These are phyloP conservation scores for Talaromyces adpressus DNA, from an alignment of 495 filamentous ascomycete genomes.

Conservation along the genomic window DNA sequence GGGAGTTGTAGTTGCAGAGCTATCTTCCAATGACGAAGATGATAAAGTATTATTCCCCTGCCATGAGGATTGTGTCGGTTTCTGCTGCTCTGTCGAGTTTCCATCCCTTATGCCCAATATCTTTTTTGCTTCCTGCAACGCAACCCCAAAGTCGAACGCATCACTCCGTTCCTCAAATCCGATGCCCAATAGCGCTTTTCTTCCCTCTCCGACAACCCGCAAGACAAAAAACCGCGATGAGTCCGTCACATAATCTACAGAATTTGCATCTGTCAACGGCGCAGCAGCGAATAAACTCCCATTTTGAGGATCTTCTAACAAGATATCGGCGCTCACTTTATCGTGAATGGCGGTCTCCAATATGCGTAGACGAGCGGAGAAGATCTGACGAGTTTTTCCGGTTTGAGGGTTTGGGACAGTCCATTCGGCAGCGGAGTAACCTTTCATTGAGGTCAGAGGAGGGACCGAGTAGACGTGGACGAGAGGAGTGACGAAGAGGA, in stretches of 20 bases:
- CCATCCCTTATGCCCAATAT: slow-evolving; percentile 37
- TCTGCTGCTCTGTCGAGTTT: slow-evolving; percentile 12
- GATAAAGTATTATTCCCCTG: background rate
- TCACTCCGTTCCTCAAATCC: slow-evolving; percentile 80
- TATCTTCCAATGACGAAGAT: slow-evolving; percentile 13
- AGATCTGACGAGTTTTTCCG: slow-evolving; percentile 50
- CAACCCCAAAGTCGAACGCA: slow-evolving; percentile 75
- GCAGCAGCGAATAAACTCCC: slow-evolving; percentile 75
- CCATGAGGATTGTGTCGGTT: slow-evolving; percentile 11
- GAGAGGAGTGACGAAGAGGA: slow-evolving; percentile 60
- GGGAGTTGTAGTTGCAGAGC: slow-evolving; percentile 39
- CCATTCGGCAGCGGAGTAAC: slow-evolving; percentile 69
- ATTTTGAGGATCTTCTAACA: slow-evolving; percentile 63
- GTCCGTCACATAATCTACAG: slow-evolving; percentile 68
- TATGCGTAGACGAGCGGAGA: slow-evolving; percentile 72
- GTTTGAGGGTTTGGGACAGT: slow-evolving; percentile 54
- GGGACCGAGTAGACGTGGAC: slow-evolving; percentile 81
- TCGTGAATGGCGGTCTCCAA: slow-evolving; percentile 63
- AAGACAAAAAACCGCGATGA: slow-evolving; percentile 74
- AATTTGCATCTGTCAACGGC: slow-evolving; percentile 51
- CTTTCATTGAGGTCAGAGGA: slow-evolving; percentile 59
- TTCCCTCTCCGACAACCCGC: slow-evolving; percentile 59
- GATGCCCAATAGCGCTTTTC: slow-evolving; percentile 71
- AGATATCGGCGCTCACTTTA: slow-evolving; percentile 58
- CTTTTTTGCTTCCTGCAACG: slow-evolving; percentile 64